phyloP scores from a whole-genome alignment of 106 monocot genomes.

The Xerophyta viscosa region DNA sequence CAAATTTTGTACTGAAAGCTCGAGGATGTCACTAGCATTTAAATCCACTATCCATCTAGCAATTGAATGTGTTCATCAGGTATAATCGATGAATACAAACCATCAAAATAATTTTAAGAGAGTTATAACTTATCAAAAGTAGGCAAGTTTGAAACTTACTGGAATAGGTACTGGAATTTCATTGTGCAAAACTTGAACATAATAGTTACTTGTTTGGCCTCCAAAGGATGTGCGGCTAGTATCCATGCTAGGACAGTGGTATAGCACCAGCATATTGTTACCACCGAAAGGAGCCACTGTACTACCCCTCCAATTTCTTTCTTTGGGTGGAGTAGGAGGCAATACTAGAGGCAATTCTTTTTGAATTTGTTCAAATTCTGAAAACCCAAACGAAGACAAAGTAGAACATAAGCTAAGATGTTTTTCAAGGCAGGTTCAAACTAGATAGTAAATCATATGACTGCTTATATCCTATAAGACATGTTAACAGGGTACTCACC shows the following conservation, averaged over 20 bases:
- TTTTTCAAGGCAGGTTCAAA: no score
- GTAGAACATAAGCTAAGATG: no score
- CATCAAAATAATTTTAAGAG: no score
- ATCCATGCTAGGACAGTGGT: slow-evolving; percentile 46
- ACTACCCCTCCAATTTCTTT: slow-evolving; percentile 80
- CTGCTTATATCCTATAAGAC: no score
- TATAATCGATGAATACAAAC: no score
- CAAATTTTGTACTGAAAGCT: no score
- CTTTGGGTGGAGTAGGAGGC: slow-evolving; percentile 80
- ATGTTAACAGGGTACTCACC: slow-evolving; percentile 26
- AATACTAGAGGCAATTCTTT: slow-evolving; percentile 42
- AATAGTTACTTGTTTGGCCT: slow-evolving; percentile 43
- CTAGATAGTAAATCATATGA: no score
- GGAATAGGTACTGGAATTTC: slow-evolving; percentile 77
- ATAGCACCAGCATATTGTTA: slow-evolving; percentile 80
- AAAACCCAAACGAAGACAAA: neutral
- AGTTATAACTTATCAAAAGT: no score
- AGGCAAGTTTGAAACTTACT: slow-evolving; percentile 36
- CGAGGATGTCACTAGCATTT: no score
- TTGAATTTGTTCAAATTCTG: slow-evolving; percentile 76
- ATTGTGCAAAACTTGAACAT: slow-evolving; percentile 90
- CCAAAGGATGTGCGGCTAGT: slow-evolving; percentile 13
- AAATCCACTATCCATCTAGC: no score
- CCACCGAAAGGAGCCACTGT: slow-evolving; percentile 85
- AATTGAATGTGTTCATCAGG: no score